These are phyloP conservation scores for Pleurotus giganteus DNA, from an alignment of 768 basidiomycete species.

Conservation along the genomic window DNA sequence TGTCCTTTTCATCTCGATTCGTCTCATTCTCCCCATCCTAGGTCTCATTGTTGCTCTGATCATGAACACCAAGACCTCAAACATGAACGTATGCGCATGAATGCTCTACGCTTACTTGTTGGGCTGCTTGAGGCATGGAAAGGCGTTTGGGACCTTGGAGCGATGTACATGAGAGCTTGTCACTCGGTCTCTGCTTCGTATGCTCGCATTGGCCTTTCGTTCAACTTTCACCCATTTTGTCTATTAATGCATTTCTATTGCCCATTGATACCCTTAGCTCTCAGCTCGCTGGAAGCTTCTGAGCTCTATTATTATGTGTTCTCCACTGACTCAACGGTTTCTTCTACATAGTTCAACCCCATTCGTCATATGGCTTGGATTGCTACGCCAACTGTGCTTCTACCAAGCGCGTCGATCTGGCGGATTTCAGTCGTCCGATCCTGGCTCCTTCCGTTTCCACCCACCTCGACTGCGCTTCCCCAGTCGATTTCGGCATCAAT, in stretches of 20 bases:
- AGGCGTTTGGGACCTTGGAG: neutral
- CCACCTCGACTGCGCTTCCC: too few relatives aligned
- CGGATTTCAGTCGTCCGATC: too few relatives aligned
- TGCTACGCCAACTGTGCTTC: too few relatives aligned
- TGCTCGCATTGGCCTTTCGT: neutral
- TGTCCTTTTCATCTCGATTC: neutral
- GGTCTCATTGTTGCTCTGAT: constrained; percentile 93
- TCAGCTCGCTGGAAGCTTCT: too few relatives aligned
- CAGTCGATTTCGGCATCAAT: too few relatives aligned
- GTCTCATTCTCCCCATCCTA: constrained; percentile 20
- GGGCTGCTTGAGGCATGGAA: neutral
- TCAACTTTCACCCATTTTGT: neutral
- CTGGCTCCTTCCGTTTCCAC: too few relatives aligned
- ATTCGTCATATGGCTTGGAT: too few relatives aligned
- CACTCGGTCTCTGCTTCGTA: neutral
- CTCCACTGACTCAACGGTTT: too few relatives aligned
- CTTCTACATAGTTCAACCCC: too few relatives aligned
- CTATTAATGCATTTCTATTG: neutral
- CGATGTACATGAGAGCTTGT: neutral
- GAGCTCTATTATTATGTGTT: too few relatives aligned
- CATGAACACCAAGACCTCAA: constrained; percentile 77
- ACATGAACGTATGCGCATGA: constrained; percentile 28
- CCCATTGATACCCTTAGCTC: neutral
- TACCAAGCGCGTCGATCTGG: too few relatives aligned
- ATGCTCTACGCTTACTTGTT: neutral